Conservation (phyloP, 495 filamentous ascomycete species). For the Aspergillus sclerotiicarbonarius region DNA sequence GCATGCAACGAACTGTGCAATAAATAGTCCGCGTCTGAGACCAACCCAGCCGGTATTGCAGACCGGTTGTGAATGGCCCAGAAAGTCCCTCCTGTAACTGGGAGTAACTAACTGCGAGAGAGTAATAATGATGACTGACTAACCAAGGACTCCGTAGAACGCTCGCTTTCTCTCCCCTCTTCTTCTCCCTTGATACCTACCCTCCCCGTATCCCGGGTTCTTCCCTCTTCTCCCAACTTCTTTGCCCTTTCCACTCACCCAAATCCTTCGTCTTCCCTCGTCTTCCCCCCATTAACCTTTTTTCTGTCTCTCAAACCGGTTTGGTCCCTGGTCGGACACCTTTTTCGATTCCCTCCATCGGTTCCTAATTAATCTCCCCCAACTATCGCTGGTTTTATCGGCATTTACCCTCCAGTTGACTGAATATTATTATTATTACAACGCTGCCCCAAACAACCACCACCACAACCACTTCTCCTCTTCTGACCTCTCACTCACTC, state of each 20-base stretch:
- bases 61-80: too few species aligned
- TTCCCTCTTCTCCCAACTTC: slow-evolving; percentile 26
- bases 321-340: slow-evolving; percentile 7
- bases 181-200: slow-evolving; percentile 5
- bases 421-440: neutral
- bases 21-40: too few species aligned
- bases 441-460: slow-evolving; percentile 5
- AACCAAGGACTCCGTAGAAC: too few species aligned
- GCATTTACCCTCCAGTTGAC: neutral
- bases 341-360: neutral
- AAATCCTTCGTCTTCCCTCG: neutral
- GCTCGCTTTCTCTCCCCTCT: too few species aligned
- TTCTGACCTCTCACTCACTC: slow-evolving; percentile 4
- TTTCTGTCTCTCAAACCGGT: neutral
- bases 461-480: neutral
- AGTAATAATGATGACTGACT: too few species aligned
- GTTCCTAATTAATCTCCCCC: neutral
- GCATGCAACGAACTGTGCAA: too few species aligned
- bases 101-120: too few species aligned
- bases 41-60: too few species aligned
- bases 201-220: slow-evolving; percentile 14
- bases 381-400: neutral
- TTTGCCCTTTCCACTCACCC: slow-evolving; percentile 13
- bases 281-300: slow-evolving; percentile 12
- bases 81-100: too few species aligned